Base-by-base conservation (phyloP, 2,329 filamentous ascomycete genomes). In the Cladosporium sp. region DNA sequence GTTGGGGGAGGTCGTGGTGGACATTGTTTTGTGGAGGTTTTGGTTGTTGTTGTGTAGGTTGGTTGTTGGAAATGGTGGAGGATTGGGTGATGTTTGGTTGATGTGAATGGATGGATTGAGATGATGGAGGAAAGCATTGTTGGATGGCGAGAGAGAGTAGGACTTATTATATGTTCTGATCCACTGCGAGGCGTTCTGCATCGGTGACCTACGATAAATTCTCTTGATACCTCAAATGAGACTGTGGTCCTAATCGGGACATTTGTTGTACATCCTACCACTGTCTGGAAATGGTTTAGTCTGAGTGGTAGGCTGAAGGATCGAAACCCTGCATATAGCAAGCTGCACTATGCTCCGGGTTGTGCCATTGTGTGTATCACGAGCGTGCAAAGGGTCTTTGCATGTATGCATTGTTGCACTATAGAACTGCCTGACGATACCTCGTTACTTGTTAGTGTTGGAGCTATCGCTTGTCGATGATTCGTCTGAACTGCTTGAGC, bases 1-100 rank as follows among this genome's bases (percentile, higher is more conserved):
- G 60, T 73, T 72, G 66, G 68, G 65, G 21, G 70, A 52, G 38
- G 21, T 51, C 24, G 49, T 15, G 3, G 57, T 12, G 1, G 41
- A 60, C 38, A 57, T 38, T 32, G 38, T 63, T 34, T n/a, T 21
- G 44, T 49, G 47, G 24, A 26, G 8, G 11, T 6, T 24, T 3
- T 21, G 15, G 30, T n/a, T 10, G 30, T 15, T 36, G 30, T 28
- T 32, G 14, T 36, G 28, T 36, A 30, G 28, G 28, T 5, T 30
- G 28, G 7, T 30, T 32, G 5, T 55, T n/a, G 30, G 52, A 36
- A 21, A n/a, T 34, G 52, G 28, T 36, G 30, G 34, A 18, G 7
- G 24, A n/a, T 34, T 34, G 34, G 52, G n/a, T 4, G 24, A 26
- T 3, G 14, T 28, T 7, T 55, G 26, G 30, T 15, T 5, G 52